Base-by-base conservation (phyloP, 2,329 filamentous ascomycete species). In the Fonsecaea monophora region DNA sequence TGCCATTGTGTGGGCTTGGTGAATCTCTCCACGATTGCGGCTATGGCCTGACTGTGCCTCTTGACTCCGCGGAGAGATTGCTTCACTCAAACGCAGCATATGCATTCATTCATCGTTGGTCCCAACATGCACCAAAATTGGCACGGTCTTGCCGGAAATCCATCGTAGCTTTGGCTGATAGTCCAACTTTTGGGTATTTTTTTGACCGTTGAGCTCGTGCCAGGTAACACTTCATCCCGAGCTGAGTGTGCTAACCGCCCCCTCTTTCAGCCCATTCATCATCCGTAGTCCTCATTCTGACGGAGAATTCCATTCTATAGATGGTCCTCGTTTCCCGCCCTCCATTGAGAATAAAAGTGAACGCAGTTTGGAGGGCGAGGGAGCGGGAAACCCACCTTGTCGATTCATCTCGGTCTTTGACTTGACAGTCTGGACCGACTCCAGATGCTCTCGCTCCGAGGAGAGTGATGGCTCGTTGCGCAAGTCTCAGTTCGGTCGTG, bases 321-420 rank as follows among this genome's bases (percentile, higher is more conserved):
- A 50, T 50, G 21, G 18, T 12, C 25, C 18, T 13, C 45, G 25
- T 13, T 25, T 25, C 45, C 45, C 45, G 21, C 9, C 12, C 18
- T 30, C 5, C 45, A 50, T 50, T 10, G 21, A 50, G 12, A 21
- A 50, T 21, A 30, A 50, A 50, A 50, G 18, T 50, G 45, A 50
- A 50, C 21, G 45, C 45, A 50, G 45, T 30, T 9, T 30, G 59
- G n/a, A 15, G 59, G 18, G 48, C 48, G 38, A 53, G 34, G 48
- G 59, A 42, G 9, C 13, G 15, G 38, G 9, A 62, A 66, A 70
- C 68, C 66, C 32, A 70, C 68, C 66, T 68, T 48, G 60, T 67
- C 68, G 66, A 56, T 71, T 69, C 67, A 69, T 69, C 18, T 65
- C 63, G 38, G 21, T 58, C 6, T 54, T 42, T 30, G 45, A 42